Evolutionary conservation across 1,139 yeast genomes (phyloP).

Genomic region (Yamadazyma atmosphaerica): DNA sequence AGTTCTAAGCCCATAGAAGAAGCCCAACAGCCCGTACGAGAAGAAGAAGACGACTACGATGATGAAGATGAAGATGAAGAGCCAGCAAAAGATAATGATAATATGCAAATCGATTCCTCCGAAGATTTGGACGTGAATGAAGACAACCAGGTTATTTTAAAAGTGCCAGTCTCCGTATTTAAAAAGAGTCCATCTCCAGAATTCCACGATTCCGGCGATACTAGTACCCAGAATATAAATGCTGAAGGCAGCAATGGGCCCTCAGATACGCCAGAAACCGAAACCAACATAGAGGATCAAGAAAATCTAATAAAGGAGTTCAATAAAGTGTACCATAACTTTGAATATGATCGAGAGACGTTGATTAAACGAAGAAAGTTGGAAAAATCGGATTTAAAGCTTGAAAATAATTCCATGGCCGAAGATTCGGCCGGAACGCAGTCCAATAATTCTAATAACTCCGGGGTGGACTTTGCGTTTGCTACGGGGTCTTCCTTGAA

Average conservation of each 20-base stretch:
- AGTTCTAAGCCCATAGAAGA: no score
- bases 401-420: slow-evolving; percentile 38
- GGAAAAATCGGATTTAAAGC: slow-evolving; percentile 75
- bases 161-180: slow-evolving; percentile 31
- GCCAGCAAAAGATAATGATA: neutral
- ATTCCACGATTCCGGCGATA: no score
- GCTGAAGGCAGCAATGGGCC: no score
- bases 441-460: slow-evolving; percentile 21
- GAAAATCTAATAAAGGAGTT: slow-evolving; percentile 41
- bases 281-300: slow-evolving; percentile 30
- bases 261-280: no score
- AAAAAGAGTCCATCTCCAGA: slow-evolving; percentile 5
- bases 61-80: slow-evolving; percentile 39
- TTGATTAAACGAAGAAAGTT: slow-evolving; percentile 73
- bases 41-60: slow-evolving; percentile 44
- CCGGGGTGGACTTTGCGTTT: slow-evolving; percentile 37
- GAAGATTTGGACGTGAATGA: slow-evolving; percentile 20
- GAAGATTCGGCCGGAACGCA: slow-evolving; percentile 4
- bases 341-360: slow-evolving; percentile 82
- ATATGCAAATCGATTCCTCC: slow-evolving; percentile 14
- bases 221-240: no score
- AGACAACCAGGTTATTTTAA: slow-evolving; percentile 29
- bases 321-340: slow-evolving; percentile 73
- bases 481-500: slow-evolving; percentile 74
- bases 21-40: slow-evolving; percentile 27